phyloP scores from a whole-genome alignment of 331 rosid genomes.

The Quercus tomentella region DNA sequence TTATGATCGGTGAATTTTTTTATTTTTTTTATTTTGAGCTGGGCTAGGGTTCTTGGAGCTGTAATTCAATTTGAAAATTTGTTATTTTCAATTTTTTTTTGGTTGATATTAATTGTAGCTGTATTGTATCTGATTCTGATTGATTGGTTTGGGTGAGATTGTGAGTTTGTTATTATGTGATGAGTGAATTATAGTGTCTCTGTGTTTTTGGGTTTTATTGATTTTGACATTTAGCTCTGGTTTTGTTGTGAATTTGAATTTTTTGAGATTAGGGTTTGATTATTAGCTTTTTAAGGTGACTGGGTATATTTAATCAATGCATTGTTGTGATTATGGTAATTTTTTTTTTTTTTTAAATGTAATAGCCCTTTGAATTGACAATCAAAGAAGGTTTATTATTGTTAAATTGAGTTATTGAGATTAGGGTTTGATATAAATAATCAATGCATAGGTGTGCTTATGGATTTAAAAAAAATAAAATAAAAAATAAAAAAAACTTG shows the following conservation, averaged over 20 bases:
- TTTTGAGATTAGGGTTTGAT: background rate
- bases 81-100: background rate
- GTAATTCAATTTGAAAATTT: conserved; percentile 6
- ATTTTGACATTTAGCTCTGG: background rate
- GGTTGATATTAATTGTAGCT: background rate
- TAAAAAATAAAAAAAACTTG: no score
- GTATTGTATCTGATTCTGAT: background rate
- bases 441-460: background rate
- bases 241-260: background rate
- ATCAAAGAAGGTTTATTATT: background rate
- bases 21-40: conserved; percentile 33
- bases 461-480: no score
- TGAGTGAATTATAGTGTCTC: background rate
- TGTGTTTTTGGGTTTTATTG: background rate
- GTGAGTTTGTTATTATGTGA: background rate
- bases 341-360: no score
- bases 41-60: conserved; percentile 7
- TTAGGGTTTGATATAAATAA: background rate
- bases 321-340: no score
- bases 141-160: background rate
- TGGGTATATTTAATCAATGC: background rate
- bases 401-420: background rate
- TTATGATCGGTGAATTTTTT: background rate
- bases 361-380: no score
- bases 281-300: background rate